A percentile compares a stretch with the other conserved stretches of the same genome.
phyloP scores from a whole-genome alignment of 2,329 filamentous ascomycete species.

The Hypoxylon sp. region DNA sequence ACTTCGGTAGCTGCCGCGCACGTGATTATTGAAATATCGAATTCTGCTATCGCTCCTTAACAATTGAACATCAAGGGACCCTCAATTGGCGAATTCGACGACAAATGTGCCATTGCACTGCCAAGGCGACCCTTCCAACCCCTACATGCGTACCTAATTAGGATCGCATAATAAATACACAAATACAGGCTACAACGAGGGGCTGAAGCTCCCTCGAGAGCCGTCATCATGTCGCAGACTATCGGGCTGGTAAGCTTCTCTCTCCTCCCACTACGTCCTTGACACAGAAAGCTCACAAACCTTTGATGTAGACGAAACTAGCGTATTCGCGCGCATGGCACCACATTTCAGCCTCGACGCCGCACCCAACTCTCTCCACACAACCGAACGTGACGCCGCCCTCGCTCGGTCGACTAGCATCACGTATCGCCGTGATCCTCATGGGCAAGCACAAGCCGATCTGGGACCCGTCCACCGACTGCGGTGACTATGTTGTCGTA shows the following conservation, averaged over 20 bases:
- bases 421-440: conserved; percentile 85
- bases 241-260: conserved; percentile 75
- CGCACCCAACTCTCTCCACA: conserved; percentile 72
- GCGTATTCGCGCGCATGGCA: conserved; percentile 98
- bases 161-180: not conserved
- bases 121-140: not conserved
- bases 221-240: conserved; percentile 79
- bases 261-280: conserved; percentile 10
- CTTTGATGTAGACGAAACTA: conserved; percentile 81
- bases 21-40: conserved; percentile 40
- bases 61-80: conserved; percentile 9
- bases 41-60: conserved; percentile 34
- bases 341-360: conserved; percentile 79
- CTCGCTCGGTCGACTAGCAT: conserved; percentile 90
- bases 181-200: conserved; percentile 31
- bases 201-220: conserved; percentile 49
- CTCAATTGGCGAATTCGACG: conserved; percentile 33
- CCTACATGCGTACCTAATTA: conserved; percentile 17
- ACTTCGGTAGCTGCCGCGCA: conserved; percentile 19
- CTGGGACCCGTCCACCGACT: conserved; percentile 97
- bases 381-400: conserved; percentile 74
- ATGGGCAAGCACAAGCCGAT: conserved; percentile 99
- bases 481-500: conserved; percentile 98
- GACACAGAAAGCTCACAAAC: conserved; percentile 14
- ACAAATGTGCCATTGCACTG: conserved; percentile 32